Evolutionary conservation across 78 protist genomes (phyloP).

Genomic region (Salpingoeca rosetta): DNA sequence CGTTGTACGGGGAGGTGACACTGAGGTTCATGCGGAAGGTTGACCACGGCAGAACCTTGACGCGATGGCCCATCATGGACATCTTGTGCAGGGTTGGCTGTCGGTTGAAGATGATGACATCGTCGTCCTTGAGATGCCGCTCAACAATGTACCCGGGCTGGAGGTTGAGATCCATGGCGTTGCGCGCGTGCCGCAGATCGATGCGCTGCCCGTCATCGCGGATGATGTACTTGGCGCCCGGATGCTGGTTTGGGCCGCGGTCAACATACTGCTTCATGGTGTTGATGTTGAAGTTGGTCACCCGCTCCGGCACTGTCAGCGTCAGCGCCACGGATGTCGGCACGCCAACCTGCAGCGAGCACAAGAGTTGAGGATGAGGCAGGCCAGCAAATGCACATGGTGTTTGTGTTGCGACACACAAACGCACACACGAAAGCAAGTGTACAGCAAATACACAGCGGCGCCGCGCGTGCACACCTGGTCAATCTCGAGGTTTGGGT

Average conservation of each 20-base stretch:
- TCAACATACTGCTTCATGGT: conserved; percentile 56
- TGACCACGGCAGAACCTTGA: conserved; percentile 89
- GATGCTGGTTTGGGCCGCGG: conserved; percentile 80
- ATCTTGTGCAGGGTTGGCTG: conserved; percentile 99
- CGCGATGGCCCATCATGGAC: conserved; percentile 99
- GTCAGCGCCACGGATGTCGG: conserved; percentile 93
- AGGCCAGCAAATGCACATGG: no score
- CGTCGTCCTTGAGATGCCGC: conserved; percentile 89
- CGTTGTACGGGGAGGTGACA: conserved; percentile 98
- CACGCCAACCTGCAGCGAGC: no score
- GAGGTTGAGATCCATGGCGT: conserved; percentile 41
- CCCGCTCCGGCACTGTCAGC: conserved; percentile 94
- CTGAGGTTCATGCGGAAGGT: conserved; percentile 95
- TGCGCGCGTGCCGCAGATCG: conserved; percentile 58
- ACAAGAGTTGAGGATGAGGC: no score
- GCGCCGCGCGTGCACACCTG: no score
- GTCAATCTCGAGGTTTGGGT: conserved; percentile 87
- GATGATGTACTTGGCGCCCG: conserved; percentile 65
- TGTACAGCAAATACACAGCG: no score
- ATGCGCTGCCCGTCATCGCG: conserved; percentile 79
- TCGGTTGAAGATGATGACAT: conserved; percentile 93
- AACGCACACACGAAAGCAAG: no score
- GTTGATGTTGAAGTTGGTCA: conserved; percentile 87
- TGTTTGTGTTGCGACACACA: no score
- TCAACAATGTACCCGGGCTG: conserved; percentile 81